Base-by-base conservation (phyloP, 768 basidiomycete species). In the Gymnopilus dilepis region DNA sequence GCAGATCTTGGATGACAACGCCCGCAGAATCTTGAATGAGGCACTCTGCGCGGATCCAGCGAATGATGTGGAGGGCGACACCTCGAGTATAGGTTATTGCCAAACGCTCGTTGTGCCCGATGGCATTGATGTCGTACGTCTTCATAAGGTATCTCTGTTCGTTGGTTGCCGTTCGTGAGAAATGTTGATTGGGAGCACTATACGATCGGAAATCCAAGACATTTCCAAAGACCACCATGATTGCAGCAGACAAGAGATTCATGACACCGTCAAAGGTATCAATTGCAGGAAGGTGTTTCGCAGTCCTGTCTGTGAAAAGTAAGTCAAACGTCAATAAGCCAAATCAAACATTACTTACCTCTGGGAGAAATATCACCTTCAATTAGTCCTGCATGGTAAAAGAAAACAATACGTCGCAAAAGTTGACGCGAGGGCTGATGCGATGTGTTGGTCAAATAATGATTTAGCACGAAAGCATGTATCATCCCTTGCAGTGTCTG, bases 161-260 rank as follows among this genome's bases (percentile, higher is more conserved):
- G 2, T 42, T 9, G 0, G 37, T 50, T 1, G 42, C 26, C 7
- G 0, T 4, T 7, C 24, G 6, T 4, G 40, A 11, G 6, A 61
- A 38, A 6, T 19, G 11, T 19, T 64, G 63, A 40, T 47, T 61
- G 4, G 55, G 59, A 0, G 59, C 56, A 31, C 54, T 34, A 30
- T 64, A 61, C 2, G 60, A 57, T 4, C 63, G 24, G 6, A 57
- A 57, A 31, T 64, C 59, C 11, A 64, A 40, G 0, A 60, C 60
- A 17, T 64, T 64, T 11, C 54, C 59, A 1, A 64, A 45, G 17
- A 61, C 40, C 6, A 41, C 59, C 22, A 64, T 15, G 12, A 53
- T 56, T 33, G 54, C 57, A 12, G 28, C 34, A 3, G 59, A 64
- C 19, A 64, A 21, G 1, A 64, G 22, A 26, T 64, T 52, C 5